Percentiles rank a stretch among this genome's conserved stretches.
Evolutionary conservation across 176 grass and related monocot genomes (phyloP).

Genomic region (Oryza meridionalis): DNA sequence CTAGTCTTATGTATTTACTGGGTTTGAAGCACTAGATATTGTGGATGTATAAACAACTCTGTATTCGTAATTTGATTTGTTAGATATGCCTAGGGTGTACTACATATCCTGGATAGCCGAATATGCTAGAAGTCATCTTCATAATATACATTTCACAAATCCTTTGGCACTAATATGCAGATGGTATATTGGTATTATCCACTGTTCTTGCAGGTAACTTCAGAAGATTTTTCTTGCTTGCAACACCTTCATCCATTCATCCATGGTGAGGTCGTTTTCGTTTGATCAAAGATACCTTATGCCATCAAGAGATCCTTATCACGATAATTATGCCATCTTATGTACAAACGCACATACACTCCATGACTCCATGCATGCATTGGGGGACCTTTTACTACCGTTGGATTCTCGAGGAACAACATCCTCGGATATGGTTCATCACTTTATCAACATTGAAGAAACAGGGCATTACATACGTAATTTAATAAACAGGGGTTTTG

Average conservation of each 20-base stretch:
- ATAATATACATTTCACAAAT: not conserved
- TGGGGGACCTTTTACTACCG: conserved; percentile 13
- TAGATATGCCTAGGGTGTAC: no score
- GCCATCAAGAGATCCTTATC: conserved; percentile 39
- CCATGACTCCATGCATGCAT: not conserved
- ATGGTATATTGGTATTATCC: not conserved
- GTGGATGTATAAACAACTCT: no score
- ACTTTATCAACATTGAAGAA: conserved; percentile 18
- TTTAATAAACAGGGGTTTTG: no score
- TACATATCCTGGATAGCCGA: no score
- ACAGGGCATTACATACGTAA: no score
- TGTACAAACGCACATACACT: not conserved
- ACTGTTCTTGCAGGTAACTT: not conserved
- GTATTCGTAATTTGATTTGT: no score
- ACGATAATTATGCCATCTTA: conserved; percentile 28
- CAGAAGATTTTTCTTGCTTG: not conserved
- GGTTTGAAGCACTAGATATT: no score
- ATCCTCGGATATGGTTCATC: conserved; percentile 53
- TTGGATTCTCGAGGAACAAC: conserved; percentile 44
- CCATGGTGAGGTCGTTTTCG: not conserved
- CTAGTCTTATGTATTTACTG: no score
- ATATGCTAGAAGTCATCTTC: no score
- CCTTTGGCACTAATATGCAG: not conserved
- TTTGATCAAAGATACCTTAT: conserved; percentile 46
- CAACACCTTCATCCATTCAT: not conserved